phyloP scores from a whole-genome alignment of 371 early-diverging fungal genomes.

The Parasitella parasitica region DNA sequence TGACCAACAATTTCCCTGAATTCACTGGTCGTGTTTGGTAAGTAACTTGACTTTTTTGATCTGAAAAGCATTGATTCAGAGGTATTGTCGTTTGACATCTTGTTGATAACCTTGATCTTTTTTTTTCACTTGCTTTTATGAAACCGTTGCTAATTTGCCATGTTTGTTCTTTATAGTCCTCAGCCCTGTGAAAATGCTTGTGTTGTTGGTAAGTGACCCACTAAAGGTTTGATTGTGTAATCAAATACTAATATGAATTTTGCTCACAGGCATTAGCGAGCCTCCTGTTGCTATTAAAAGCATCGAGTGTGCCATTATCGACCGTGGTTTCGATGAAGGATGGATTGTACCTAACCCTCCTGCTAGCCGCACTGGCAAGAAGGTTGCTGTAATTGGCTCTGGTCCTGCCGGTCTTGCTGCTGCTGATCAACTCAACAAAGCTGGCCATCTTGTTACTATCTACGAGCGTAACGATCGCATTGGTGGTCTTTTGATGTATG shows the following conservation, averaged over 20 bases:
- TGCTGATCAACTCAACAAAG: slow-evolving; percentile 96
- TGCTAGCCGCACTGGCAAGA: slow-evolving; percentile 75
- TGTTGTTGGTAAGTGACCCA: slow-evolving; percentile 60
- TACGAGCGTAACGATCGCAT: slow-evolving; percentile 95
- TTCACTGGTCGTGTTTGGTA: slow-evolving; percentile 64
- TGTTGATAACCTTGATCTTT: background rate
- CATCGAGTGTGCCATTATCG: slow-evolving; percentile 96
- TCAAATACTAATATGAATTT: background rate
- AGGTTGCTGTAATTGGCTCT: slow-evolving; percentile 89
- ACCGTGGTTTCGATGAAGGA: slow-evolving; percentile 91
- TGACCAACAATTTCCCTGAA: slow-evolving; percentile 98
- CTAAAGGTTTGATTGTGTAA: too few species aligned
- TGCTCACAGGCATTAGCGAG: slow-evolving; percentile 63
- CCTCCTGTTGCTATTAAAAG: slow-evolving; percentile 94
- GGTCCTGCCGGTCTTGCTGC: slow-evolving; percentile 96
- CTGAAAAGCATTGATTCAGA: background rate
- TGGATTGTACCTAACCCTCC: slow-evolving; percentile 93
- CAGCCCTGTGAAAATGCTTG: slow-evolving; percentile 92
- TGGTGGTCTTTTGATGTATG: slow-evolving; percentile 96
- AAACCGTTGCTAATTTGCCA: background rate
- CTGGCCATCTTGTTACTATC: slow-evolving; percentile 92
- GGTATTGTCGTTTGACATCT: background rate
- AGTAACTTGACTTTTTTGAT: background rate
- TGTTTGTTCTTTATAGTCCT: slow-evolving; percentile 53
- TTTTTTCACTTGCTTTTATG: background rate